These are phyloP conservation scores for Podila epicladia DNA, from an alignment of 192 early-diverging fungal genomes.

Conservation along the genomic window DNA sequence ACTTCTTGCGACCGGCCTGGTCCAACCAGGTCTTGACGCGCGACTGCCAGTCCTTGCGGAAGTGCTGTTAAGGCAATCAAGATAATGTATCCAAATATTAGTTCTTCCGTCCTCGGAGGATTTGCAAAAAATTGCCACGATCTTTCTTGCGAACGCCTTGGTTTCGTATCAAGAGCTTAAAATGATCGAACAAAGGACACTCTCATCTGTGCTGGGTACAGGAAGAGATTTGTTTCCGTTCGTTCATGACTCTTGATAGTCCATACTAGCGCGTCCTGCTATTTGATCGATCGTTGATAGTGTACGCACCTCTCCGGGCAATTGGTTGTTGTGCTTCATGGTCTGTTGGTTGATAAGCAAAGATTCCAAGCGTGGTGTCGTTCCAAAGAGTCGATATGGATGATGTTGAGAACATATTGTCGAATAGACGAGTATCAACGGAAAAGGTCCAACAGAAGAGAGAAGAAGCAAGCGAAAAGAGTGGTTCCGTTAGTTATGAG, in stretches of 20 bases:
- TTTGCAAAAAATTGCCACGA: no score
- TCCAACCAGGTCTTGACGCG: constrained; percentile 99
- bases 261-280: no score
- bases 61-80: constrained; percentile 64
- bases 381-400: no score
- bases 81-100: background rate
- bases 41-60: constrained; percentile 98
- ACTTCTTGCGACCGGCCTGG: constrained; percentile 95
- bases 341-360: constrained; percentile 13
- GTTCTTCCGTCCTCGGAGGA: no score
- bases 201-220: no score
- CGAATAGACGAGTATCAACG: background rate
- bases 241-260: no score
- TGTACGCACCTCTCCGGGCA: constrained; percentile 53
- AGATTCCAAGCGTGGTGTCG: background rate
- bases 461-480: background rate
- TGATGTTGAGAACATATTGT: no score
- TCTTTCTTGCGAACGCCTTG: no score
- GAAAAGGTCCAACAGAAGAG: background rate
- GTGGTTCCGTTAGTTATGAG: no score
- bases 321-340: constrained; percentile 57
- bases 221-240: no score
- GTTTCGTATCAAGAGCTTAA: no score
- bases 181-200: no score
- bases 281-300: background rate